Evolutionary conservation across 768 basidiomycete genomes (phyloP).

Genomic region (Termitomyces sp.): DNA sequence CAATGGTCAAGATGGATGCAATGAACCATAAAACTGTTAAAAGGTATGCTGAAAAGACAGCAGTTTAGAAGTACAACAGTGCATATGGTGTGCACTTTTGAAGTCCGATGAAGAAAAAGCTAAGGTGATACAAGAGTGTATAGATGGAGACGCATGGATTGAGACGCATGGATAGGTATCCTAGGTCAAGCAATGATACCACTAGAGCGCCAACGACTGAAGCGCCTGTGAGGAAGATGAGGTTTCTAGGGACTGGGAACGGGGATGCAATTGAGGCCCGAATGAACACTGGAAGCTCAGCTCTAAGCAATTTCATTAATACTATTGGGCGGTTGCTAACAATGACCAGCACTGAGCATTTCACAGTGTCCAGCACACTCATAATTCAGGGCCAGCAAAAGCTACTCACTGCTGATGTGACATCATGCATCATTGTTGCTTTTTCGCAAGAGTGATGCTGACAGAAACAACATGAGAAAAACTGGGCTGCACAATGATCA

Average conservation of each 20-base stretch:
- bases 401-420: neutral
- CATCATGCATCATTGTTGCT: neutral
- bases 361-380: conserved; percentile 26
- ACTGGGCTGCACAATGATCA: neutral
- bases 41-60: conserved; percentile 24
- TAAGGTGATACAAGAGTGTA: conserved; percentile 24
- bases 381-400: neutral
- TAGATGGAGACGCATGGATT: conserved; percentile 23
- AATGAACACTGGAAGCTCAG: conserved; percentile 11
- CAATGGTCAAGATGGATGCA: conserved; percentile 24
- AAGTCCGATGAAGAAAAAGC: conserved; percentile 22
- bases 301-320: conserved; percentile 13
- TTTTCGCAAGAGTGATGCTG: neutral
- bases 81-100: conserved; percentile 18
- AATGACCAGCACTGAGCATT: conserved; percentile 25
- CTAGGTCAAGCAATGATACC: conserved; percentile 28
- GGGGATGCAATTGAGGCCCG: conserved; percentile 10
- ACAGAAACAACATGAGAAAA: neutral
- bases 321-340: conserved; percentile 4
- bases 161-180: conserved; percentile 27
- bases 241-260: conserved; percentile 18
- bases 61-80: conserved; percentile 29
- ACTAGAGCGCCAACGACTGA: conserved; percentile 23
- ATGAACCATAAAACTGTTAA: conserved; percentile 24
- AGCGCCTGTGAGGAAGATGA: conserved; percentile 23